Conservation (phyloP, 2,329 filamentous ascomycete species). For the Botryotinia globosa region DNA sequence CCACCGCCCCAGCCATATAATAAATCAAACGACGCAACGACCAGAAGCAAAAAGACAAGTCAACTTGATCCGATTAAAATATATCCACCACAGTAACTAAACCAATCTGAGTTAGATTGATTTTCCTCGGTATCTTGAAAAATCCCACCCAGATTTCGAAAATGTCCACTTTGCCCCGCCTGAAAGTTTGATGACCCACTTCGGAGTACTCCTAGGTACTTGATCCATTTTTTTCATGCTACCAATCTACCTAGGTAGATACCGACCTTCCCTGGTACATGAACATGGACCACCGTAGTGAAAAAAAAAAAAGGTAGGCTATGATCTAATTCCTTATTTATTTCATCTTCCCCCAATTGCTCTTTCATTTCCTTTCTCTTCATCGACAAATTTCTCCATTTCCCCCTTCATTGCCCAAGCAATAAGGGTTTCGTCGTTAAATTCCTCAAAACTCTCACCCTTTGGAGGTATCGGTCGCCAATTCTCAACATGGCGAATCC, state of each 20-base stretch:
- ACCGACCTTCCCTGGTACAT: not conserved
- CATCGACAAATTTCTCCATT: not conserved
- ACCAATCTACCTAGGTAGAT: not conserved
- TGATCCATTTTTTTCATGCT: constrained; percentile 1
- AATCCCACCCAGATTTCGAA: not conserved
- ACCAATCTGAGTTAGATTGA: not conserved
- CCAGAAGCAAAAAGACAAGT: not conserved
- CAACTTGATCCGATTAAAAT: not conserved
- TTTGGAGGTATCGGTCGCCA: not conserved
- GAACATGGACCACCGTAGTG: not conserved
- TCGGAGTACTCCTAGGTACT: constrained; percentile 3
- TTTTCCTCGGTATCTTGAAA: not conserved
- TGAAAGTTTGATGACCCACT: not conserved
- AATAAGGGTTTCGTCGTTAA: constrained; percentile 5
- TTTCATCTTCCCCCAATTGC: not conserved
- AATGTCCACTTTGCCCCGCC: constrained; percentile 3
- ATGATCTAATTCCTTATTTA: constrained; percentile 11
- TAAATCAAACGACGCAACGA: not conserved
- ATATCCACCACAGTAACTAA: not conserved
- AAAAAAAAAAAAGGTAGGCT: not conserved
- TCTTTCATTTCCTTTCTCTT: not conserved
- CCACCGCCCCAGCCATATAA: not conserved
- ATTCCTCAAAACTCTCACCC: not conserved
- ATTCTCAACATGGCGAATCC: constrained; percentile 28
- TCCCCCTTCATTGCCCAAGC: constrained; percentile 10